Evolutionary conservation across 2,329 filamentous ascomycete species (phyloP).

Genomic region (Epichloe festucae): DNA sequence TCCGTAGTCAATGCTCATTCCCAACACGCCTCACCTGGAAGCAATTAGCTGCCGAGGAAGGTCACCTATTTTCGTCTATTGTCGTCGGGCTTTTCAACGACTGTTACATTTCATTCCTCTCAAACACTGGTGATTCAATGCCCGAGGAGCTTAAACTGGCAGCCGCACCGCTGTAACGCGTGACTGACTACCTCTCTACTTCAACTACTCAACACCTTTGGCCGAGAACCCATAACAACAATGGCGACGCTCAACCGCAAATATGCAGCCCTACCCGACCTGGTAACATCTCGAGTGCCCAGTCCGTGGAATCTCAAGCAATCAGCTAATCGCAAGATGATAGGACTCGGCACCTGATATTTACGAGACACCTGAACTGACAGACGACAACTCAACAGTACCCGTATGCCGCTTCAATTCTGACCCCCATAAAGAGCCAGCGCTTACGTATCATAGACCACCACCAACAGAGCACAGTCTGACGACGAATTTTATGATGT

Average conservation of each 20-base stretch:
- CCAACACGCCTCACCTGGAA: neutral
- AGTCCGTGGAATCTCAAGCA: slow-evolving; percentile 4
- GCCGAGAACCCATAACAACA: neutral
- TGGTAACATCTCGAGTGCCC: slow-evolving; percentile 36
- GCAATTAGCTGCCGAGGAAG: neutral
- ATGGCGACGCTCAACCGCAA: slow-evolving; percentile 57
- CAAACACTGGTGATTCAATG: neutral
- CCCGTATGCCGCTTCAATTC: slow-evolving; percentile 42
- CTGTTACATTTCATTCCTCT: neutral
- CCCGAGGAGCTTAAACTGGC: neutral
- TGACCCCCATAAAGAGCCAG: neutral
- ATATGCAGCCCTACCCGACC: slow-evolving; percentile 68
- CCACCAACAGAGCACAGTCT: slow-evolving; percentile 40
- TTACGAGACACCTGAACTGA: slow-evolving; percentile 90
- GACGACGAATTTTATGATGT: slow-evolving; percentile 52
- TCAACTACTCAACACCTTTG: neutral
- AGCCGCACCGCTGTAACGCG: neutral
- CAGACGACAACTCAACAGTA: slow-evolving; percentile 76
- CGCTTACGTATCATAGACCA: slow-evolving; percentile 30
- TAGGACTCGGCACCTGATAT: slow-evolving; percentile 88
- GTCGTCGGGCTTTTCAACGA: neutral
- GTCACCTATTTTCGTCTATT: too few relatives aligned
- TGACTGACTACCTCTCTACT: neutral
- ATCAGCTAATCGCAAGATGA: slow-evolving; percentile 10
- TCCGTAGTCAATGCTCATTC: too few relatives aligned